Evolutionary conservation across 805 yeast species (phyloP), one percentile per base, ranked within the genome.

Genomic region (Candida stauntonica): DNA sequence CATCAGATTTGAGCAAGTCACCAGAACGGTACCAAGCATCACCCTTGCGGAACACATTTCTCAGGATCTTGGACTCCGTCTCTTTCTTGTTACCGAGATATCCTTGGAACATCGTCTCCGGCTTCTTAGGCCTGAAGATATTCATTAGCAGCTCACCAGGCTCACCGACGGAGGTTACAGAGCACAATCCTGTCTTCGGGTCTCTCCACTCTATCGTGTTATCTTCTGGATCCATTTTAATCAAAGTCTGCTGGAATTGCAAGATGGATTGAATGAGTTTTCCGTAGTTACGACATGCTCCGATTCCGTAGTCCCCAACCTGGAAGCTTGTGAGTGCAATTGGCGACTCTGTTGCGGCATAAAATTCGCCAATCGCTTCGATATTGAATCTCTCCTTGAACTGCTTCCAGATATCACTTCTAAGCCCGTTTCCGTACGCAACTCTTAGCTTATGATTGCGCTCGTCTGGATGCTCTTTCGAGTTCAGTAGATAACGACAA

Each of bases 21-120:
- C 96, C 97, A 19, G 86, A 75, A 55, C 96, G 72, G 54, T 84
- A 82, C 83, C 87, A 89, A 1, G 94, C 94, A 61, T 89, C 98
- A 18, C 96, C 96, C 53, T 81, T 76, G 45, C 66, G 73, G 64
- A 84, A 85, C 5, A 89, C 93, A 57, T 87, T 72, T 37, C 76
- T 66, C 6, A 81, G 60, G 16, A 89, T 72, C 60, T 89, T 91
- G 5, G 86, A 78, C 46, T 77, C 75, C 3, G 95, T 82, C 24
- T 93, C 96, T 39, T 70, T 68, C 50, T 77, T 73, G 61, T 89
- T 86, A 20, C 91, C 91, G 35, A 81, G 66, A 58, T 89, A 89
- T 7, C 98, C 98, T 62, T 86, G 96, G 69, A 86, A 89, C 26
- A 89, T 77, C 7, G 74, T 71, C 51, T 79, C 79, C n/a, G 84